Evolutionary conservation across 139 green algal species (phyloP).

Genomic region (Parachlorella kessleri): DNA sequence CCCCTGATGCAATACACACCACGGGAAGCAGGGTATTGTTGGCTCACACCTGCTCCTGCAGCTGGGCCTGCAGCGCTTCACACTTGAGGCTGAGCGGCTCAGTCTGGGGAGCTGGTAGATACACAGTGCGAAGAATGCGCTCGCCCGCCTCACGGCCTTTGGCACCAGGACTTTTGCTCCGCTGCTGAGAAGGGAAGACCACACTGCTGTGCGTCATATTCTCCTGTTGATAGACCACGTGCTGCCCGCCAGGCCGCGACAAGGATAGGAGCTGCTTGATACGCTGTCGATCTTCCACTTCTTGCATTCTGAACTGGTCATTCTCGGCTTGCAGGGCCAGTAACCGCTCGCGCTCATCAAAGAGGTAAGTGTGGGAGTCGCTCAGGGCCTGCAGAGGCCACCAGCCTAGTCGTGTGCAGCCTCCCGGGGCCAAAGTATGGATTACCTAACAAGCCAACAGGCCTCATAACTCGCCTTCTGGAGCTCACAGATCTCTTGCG

Average conservation of each 20-base stretch:
- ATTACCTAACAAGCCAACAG: not conserved
- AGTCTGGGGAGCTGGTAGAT: slow-evolving; percentile 59
- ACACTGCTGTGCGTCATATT: not conserved
- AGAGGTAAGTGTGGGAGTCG: slow-evolving; percentile 83
- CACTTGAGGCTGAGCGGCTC: slow-evolving; percentile 80
- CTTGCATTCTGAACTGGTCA: slow-evolving; percentile 79
- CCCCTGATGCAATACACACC: not conserved
- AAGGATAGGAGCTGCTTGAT: slow-evolving; percentile 80
- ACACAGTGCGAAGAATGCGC: slow-evolving; percentile 65
- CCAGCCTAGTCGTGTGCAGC: not conserved
- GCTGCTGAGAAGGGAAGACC: not conserved
- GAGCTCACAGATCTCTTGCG: slow-evolving; percentile 80
- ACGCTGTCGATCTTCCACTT: slow-evolving; percentile 73
- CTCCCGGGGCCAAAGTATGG: not conserved
- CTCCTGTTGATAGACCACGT: slow-evolving; percentile 5
- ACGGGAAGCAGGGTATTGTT: not conserved
- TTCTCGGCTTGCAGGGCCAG: slow-evolving; percentile 83
- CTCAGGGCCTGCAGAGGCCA: slow-evolving; percentile 66
- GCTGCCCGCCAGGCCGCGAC: slow-evolving; percentile 50
- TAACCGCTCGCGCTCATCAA: slow-evolving; percentile 85
- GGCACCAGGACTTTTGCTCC: not conserved
- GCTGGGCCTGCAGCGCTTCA: slow-evolving; percentile 81
- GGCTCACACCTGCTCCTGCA: slow-evolving; percentile 59
- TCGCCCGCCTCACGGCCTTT: slow-evolving; percentile 2
- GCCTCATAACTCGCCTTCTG: slow-evolving; percentile 79